These are phyloP conservation scores for Rhododendron simsii DNA, from an alignment of 148 eudicot species.

Conservation along the genomic window DNA sequence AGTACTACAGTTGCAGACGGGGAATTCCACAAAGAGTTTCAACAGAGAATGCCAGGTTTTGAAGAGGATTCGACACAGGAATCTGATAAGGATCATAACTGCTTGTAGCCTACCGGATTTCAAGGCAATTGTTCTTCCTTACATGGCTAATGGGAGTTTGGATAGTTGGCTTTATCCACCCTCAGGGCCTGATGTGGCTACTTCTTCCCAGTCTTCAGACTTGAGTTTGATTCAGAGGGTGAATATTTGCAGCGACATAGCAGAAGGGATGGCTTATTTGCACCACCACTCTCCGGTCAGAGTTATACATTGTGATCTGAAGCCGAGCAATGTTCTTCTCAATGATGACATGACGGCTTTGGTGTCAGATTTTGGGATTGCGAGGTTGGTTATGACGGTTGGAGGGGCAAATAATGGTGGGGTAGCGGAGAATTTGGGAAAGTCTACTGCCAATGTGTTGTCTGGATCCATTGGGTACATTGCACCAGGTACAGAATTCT, in stretches of 20 bases:
- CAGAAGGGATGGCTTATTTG: conserved; percentile 48
- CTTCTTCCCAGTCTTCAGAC: conserved; percentile 22
- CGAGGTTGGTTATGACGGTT: conserved; percentile 31
- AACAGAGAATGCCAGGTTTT: conserved; percentile 43
- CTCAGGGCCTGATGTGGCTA: conserved; percentile 1
- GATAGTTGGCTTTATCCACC: conserved; percentile 29
- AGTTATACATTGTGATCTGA: conserved; percentile 46
- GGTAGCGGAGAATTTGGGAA: conserved; percentile 18
- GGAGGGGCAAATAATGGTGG: conserved; percentile 20
- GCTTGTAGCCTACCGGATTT: conserved; percentile 43
- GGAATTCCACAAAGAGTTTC: conserved; percentile 37
- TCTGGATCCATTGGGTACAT: conserved; percentile 45
- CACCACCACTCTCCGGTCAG: conserved; percentile 46
- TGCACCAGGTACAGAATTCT: conserved; percentile 36
- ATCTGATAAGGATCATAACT: conserved; percentile 37
- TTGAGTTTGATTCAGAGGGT: conserved; percentile 30
- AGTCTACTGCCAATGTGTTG: conserved; percentile 29
- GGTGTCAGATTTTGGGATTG: conserved; percentile 42
- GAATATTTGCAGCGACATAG: conserved; percentile 40
- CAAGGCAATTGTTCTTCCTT: conserved; percentile 43
- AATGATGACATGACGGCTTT: conserved; percentile 44
- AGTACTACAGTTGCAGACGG: conserved; percentile 30
- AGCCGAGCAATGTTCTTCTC: conserved; percentile 47
- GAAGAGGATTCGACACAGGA: conserved; percentile 39
- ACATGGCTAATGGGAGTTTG: conserved; percentile 43